Evolutionary conservation across 208 protist genomes (phyloP).

Genomic region (Porcisia deanei): DNA sequence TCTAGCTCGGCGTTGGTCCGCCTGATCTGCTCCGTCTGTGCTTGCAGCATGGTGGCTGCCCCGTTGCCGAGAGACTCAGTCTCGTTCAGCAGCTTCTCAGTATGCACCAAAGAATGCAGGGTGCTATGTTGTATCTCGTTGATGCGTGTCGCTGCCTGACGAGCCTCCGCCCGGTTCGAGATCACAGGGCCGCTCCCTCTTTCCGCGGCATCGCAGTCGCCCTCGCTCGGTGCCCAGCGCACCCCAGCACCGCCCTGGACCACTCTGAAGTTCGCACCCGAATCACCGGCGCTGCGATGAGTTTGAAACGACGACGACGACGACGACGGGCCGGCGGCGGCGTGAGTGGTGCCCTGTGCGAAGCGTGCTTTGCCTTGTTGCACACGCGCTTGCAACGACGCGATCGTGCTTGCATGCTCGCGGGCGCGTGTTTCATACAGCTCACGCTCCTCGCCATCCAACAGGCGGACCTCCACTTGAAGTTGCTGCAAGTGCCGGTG

Average conservation of each 20-base stretch:
- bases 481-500: conserved; percentile 60
- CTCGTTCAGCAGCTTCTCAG: conserved; percentile 68
- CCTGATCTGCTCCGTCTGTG: conserved; percentile 80
- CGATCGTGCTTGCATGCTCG: conserved; percentile 30
- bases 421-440: conserved; percentile 27
- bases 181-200: conserved; percentile 31
- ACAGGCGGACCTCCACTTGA: conserved; percentile 57
- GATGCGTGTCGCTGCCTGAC: conserved; percentile 37
- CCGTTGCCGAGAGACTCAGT: conserved; percentile 70
- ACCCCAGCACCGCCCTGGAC: conserved; percentile 13
- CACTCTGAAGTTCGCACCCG: neutral
- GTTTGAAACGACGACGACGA: neutral
- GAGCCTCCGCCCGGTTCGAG: conserved; percentile 38
- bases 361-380: conserved; percentile 28
- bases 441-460: conserved; percentile 39
- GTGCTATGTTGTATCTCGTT: conserved; percentile 58
- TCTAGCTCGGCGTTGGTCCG: conserved; percentile 59
- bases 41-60: conserved; percentile 56
- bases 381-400: conserved; percentile 22
- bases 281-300: neutral
- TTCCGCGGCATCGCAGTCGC: conserved; percentile 8
- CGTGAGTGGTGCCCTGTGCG: conserved; percentile 6
- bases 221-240: conserved; percentile 22
- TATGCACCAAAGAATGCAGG: conserved; percentile 53
- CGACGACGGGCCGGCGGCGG: neutral